These are phyloP conservation scores for Ehretia macrophylla DNA, from an alignment of 257 asterid genomes.

Conservation along the genomic window DNA sequence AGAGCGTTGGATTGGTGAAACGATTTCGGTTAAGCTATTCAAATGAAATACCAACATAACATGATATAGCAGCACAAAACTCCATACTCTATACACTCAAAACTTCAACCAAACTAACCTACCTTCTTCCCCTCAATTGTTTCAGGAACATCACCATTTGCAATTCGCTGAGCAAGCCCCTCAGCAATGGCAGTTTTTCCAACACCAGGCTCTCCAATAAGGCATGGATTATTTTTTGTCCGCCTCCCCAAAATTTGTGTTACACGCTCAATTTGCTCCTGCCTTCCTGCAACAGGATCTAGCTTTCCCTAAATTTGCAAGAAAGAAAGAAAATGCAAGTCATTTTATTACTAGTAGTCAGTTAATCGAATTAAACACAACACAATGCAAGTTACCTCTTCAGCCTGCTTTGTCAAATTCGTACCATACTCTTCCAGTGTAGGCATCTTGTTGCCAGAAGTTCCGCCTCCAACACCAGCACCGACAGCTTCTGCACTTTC, in stretches of 20 bases:
- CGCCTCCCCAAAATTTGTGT: constrained; percentile 96
- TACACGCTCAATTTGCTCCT: constrained; percentile 89
- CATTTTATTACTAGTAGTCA: neutral
- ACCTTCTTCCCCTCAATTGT: constrained; percentile 98
- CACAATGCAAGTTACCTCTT: constrained; percentile 56
- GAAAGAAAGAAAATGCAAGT: neutral
- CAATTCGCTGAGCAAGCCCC: constrained; percentile 96
- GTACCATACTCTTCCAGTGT: constrained; percentile 53
- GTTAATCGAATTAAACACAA: neutral
- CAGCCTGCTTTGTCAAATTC: constrained; percentile 44
- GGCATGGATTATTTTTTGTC: constrained; percentile 96
- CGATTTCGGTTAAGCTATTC: too few relatives aligned
- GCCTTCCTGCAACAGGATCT: constrained; percentile 97
- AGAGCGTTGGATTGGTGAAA: too few relatives aligned
- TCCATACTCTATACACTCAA: neutral
- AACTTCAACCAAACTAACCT: constrained; percentile 6
- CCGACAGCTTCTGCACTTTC: constrained; percentile 47
- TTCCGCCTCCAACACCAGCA: constrained; percentile 44
- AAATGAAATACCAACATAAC: too few relatives aligned
- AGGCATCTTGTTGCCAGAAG: constrained; percentile 46
- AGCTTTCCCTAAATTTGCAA: constrained; percentile 70
- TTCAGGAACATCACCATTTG: constrained; percentile 94
- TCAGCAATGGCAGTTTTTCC: constrained; percentile 99
- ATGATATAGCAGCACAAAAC: too few relatives aligned
- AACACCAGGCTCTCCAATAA: constrained; percentile 99